Conservation (phyloP, 495 filamentous ascomycete species). For the Aspergillus funiculosus region DNA sequence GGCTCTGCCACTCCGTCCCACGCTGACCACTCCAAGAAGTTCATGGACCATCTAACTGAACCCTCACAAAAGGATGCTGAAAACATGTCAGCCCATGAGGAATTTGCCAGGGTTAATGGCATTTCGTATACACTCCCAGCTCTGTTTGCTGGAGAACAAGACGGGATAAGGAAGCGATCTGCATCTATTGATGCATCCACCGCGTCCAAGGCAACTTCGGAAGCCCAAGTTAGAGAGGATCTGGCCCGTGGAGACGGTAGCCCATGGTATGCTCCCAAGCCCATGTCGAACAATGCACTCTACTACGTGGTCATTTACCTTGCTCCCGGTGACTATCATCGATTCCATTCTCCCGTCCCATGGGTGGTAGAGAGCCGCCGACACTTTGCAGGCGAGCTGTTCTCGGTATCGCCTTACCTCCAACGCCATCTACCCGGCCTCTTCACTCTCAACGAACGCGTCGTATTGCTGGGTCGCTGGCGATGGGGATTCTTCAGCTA, state of each 20-base stretch:
- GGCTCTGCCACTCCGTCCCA: constrained; percentile 53
- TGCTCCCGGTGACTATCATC: constrained; percentile 97
- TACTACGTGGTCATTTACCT: constrained; percentile 97
- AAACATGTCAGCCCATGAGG: constrained; percentile 68
- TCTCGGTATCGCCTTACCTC: constrained; percentile 88
- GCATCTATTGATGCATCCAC: constrained; percentile 59
- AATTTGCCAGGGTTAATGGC: constrained; percentile 93
- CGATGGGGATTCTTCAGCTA: constrained; percentile 96
- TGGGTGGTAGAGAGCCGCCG: constrained; percentile 91
- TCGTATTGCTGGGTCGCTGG: constrained; percentile 91
- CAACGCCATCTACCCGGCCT: constrained; percentile 86
- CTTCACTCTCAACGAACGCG: constrained; percentile 94
- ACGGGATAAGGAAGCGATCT: constrained; percentile 25
- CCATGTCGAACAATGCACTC: constrained; percentile 55
- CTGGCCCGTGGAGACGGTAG: constrained; percentile 62
- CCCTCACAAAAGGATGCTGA: constrained; percentile 30
- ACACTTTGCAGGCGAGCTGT: constrained; percentile 95
- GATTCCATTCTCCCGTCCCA: constrained; percentile 88
- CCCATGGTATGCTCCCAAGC: constrained; percentile 73
- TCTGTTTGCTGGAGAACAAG: constrained; percentile 68
- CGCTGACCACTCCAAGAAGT: constrained; percentile 37
- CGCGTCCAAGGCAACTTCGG: constrained; percentile 57
- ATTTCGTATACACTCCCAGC: constrained; percentile 93
- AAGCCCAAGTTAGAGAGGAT: constrained; percentile 76
- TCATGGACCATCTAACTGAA: constrained; percentile 28